A percentile compares a stretch with the other conserved stretches of the same genome.
Evolutionary conservation across 2,329 filamentous ascomycete genomes (phyloP).

Genomic region (Alternaria angustiovoidea): DNA sequence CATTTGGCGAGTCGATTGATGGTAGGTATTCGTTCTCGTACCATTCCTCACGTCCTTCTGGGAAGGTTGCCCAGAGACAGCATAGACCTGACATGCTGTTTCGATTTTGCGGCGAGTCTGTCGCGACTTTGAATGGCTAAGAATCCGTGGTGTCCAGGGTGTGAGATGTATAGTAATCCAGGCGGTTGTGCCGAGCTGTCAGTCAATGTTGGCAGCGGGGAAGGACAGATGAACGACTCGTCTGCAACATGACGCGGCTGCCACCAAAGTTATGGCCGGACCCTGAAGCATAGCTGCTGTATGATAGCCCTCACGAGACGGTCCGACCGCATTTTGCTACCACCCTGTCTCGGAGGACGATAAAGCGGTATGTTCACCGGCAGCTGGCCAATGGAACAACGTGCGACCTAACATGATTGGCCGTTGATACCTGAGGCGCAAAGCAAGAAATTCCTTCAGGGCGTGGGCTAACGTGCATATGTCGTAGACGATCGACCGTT

Average conservation of each 20-base stretch:
- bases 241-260: slow-evolving; percentile 11
- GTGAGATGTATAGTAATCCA: not conserved
- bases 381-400: slow-evolving; percentile 7
- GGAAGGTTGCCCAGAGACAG: slow-evolving; percentile 30
- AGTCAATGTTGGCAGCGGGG: not conserved
- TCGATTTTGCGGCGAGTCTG: not conserved
- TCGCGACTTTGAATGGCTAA: not conserved
- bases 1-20: slow-evolving; percentile 5
- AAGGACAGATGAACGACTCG: not conserved
- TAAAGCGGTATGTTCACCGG: slow-evolving; percentile 16
- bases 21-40: slow-evolving; percentile 29
- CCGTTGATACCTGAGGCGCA: not conserved
- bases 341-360: slow-evolving; percentile 8
- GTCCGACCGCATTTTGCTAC: slow-evolving; percentile 15
- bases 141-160: not conserved
- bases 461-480: slow-evolving; percentile 9
- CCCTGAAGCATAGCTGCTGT: slow-evolving; percentile 7
- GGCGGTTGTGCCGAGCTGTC: slow-evolving; percentile 3
- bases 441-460: slow-evolving; percentile 11
- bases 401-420: slow-evolving; percentile 4
- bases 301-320: slow-evolving; percentile 8
- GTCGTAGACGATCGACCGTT: slow-evolving; percentile 12
- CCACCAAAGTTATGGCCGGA: slow-evolving; percentile 6
- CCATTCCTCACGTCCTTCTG: slow-evolving; percentile 19
- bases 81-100: slow-evolving; percentile 28